Evolutionary conservation across 495 filamentous ascomycete species (phyloP).

Genomic region (Penicillium dipodomyicola): DNA sequence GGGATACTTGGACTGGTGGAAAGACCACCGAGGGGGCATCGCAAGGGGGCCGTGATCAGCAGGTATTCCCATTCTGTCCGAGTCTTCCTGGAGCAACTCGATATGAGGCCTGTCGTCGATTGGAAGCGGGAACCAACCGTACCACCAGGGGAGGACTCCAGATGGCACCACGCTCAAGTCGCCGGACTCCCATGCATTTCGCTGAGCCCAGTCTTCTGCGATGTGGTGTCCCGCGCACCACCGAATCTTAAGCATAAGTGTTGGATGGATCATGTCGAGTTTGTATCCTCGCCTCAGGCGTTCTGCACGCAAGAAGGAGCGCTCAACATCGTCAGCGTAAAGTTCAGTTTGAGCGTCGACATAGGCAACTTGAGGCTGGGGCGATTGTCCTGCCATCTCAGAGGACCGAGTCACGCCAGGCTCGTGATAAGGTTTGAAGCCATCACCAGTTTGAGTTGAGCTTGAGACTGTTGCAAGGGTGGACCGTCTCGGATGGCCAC

Average conservation of each 20-base stretch:
- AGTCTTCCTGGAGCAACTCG: constrained; percentile 8
- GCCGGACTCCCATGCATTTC: background rate
- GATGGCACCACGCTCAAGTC: constrained; percentile 3
- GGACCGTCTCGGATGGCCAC: constrained; percentile 40
- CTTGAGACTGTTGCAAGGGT: constrained; percentile 23
- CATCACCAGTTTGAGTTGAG: constrained; percentile 21
- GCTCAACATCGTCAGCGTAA: background rate
- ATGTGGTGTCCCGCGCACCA: background rate
- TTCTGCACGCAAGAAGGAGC: background rate
- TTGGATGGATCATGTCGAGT: background rate
- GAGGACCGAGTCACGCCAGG: background rate
- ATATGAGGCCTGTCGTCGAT: background rate
- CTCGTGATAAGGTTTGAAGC: background rate
- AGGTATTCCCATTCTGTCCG: constrained; percentile 1
- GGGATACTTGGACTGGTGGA: background rate
- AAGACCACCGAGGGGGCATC: constrained; percentile 11
- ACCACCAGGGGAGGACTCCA: constrained; percentile 10
- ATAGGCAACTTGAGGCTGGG: background rate
- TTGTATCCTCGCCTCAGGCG: constrained; percentile 2
- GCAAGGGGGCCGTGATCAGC: background rate
- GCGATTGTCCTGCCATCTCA: background rate
- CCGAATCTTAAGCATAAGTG: background rate
- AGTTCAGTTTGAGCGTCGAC: constrained; percentile 1
- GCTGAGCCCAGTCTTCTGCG: background rate
- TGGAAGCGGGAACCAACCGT: background rate